Conservation (phyloP, 176 grass and related monocot species). For the Melocanna baccifera region DNA sequence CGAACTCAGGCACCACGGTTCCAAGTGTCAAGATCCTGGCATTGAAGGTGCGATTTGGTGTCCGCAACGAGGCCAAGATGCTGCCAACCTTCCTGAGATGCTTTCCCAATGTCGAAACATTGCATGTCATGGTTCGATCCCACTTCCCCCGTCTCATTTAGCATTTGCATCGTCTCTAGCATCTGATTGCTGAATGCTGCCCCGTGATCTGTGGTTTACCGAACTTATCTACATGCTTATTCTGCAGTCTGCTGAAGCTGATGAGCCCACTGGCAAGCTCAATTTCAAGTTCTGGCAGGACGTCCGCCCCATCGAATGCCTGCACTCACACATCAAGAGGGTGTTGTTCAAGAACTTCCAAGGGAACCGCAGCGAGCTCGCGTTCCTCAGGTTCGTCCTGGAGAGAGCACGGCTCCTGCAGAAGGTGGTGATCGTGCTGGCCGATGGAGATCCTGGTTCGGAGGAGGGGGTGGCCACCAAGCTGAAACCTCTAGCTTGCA, state of each 20-base stretch:
- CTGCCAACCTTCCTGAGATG: conserved; percentile 34
- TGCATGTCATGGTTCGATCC: conserved; percentile 27
- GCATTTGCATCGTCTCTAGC: no score
- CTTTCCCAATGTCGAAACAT: conserved; percentile 37
- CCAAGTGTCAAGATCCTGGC: conserved; percentile 34
- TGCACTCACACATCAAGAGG: conserved; percentile 31
- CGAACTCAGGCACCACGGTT: conserved; percentile 4
- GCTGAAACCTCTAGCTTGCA: conserved; percentile 23
- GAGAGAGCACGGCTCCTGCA: conserved; percentile 28
- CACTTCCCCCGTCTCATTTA: neutral
- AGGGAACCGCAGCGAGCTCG: conserved; percentile 24
- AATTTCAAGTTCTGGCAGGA: conserved; percentile 50
- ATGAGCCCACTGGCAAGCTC: conserved; percentile 36
- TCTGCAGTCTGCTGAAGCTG: conserved; percentile 32
- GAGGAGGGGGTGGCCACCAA: conserved; percentile 12
- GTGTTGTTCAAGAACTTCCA: conserved; percentile 34
- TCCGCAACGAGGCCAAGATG: conserved; percentile 21
- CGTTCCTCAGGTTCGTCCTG: conserved; percentile 34
- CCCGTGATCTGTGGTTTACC: neutral
- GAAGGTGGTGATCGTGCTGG: conserved; percentile 40
- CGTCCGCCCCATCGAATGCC: conserved; percentile 13
- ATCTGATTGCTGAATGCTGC: neutral
- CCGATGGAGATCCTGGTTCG: conserved; percentile 22
- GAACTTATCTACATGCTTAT: neutral
- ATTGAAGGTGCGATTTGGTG: conserved; percentile 28